These are phyloP conservation scores for Boletellus sp. DNA, from an alignment of 1,284 basidiomycete species.

Conservation along the genomic window DNA sequence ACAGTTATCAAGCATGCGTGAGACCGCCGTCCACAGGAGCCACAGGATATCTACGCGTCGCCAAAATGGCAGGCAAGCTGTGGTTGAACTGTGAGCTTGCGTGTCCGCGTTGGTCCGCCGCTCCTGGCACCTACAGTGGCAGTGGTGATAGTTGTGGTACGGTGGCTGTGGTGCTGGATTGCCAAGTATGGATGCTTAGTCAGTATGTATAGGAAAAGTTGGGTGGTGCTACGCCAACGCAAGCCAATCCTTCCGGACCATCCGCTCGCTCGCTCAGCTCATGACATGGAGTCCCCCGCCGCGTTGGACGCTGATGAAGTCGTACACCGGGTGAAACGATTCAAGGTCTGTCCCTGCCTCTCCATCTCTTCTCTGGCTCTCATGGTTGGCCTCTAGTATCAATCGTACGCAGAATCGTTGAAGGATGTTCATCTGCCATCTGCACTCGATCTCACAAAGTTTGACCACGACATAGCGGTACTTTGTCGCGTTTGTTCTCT, in stretches of 20 bases:
- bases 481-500: not conserved
- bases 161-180: not conserved
- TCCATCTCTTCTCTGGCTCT: not conserved
- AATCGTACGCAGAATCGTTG: constrained; percentile 65
- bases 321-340: constrained; percentile 38
- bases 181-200: constrained; percentile 13
- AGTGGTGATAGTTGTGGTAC: too few species aligned
- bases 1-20: not conserved
- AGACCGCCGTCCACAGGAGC: not conserved
- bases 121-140: too few species aligned
- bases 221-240: not conserved
- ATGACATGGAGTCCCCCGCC: constrained; percentile 14
- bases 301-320: constrained; percentile 21
- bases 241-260: not conserved
- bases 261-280: not conserved
- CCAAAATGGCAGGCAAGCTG: not conserved
- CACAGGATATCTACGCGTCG: not conserved
- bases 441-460: constrained; percentile 51
- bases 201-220: not conserved
- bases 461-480: constrained; percentile 62
- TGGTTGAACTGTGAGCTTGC: not conserved
- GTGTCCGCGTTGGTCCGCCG: too few species aligned
- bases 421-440: constrained; percentile 72
- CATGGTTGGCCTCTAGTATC: constrained; percentile 44
- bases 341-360: constrained; percentile 36